These are phyloP conservation scores for Thyridium curvatum DNA, from an alignment of 2,329 filamentous ascomycete genomes.

Conservation along the genomic window DNA sequence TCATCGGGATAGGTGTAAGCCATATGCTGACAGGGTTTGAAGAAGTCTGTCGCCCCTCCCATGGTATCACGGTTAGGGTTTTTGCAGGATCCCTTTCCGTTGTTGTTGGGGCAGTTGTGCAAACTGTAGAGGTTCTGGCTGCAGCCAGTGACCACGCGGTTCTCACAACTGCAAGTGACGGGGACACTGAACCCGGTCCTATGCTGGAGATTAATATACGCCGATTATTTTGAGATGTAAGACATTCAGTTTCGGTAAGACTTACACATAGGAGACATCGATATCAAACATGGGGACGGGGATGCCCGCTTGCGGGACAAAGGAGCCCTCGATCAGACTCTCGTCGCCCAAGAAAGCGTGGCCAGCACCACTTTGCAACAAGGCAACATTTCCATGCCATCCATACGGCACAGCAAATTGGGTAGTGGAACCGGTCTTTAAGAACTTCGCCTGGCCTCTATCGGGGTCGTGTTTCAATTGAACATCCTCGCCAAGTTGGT, in stretches of 20 bases:
- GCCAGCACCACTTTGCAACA: constrained; percentile 5
- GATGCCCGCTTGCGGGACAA: constrained; percentile 1
- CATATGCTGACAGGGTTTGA: not conserved
- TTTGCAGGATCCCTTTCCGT: not conserved
- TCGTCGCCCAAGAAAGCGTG: constrained; percentile 4
- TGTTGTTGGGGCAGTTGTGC: not conserved
- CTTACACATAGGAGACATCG: constrained; percentile 15
- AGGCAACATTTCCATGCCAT: constrained; percentile 13
- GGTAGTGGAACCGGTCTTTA: too few species aligned
- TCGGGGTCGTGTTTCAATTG: too few species aligned
- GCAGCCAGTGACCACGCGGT: not conserved
- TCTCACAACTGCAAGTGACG: constrained; percentile 12
- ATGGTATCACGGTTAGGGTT: not conserved
- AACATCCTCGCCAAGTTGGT: too few species aligned
- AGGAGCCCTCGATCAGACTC: constrained; percentile 10
- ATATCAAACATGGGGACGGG: constrained; percentile 6
- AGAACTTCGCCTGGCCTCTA: too few species aligned
- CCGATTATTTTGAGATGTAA: too few species aligned
- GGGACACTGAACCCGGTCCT: constrained; percentile 13
- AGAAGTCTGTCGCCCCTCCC: not conserved
- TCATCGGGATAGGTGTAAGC: not conserved
- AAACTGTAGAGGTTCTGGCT: not conserved
- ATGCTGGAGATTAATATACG: too few species aligned
- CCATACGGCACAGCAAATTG: constrained; percentile 10
- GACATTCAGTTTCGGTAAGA: not conserved